A percentile compares a stretch with the other conserved stretches of the same genome.
Evolutionary conservation across 345 rosid species (phyloP).

Genomic region (Citrus trifoliata): DNA sequence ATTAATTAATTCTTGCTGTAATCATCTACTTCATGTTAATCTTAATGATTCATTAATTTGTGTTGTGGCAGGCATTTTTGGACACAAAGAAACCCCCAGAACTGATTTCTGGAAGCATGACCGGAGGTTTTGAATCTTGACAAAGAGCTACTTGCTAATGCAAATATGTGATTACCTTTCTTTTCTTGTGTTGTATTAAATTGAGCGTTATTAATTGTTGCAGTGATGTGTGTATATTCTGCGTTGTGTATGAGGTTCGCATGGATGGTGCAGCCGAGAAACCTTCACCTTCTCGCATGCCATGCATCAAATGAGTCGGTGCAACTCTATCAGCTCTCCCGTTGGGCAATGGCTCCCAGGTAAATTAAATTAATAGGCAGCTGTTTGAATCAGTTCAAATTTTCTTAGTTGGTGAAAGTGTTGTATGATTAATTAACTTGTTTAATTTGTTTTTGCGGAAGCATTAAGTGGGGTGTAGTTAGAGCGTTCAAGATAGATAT

Average conservation of each 20-base stretch:
- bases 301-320: constrained; percentile 49
- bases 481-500: neutral
- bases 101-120: constrained; percentile 32
- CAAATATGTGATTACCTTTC: neutral
- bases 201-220: neutral
- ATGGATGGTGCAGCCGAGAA: constrained; percentile 54
- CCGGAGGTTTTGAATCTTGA: constrained; percentile 19
- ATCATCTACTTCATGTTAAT: neutral
- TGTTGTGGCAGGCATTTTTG: constrained; percentile 17
- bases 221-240: constrained; percentile 50
- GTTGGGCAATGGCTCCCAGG: constrained; percentile 27
- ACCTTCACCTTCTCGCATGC: constrained; percentile 41
- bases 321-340: constrained; percentile 50
- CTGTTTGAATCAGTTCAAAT: neutral
- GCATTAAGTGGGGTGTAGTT: neutral
- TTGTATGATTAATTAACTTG: neutral
- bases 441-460: neutral
- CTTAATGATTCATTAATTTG: neutral
- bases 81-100: constrained; percentile 40
- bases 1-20: neutral
- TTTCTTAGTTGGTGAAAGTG: neutral
- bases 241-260: constrained; percentile 57
- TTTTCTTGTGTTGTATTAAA: neutral
- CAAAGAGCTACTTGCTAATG: neutral
- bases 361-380: neutral